A percentile compares a stretch with the other conserved stretches of the same genome.
Conservation (phyloP, 495 filamentous ascomycete genomes). For the Podospora pseudocomata region DNA sequence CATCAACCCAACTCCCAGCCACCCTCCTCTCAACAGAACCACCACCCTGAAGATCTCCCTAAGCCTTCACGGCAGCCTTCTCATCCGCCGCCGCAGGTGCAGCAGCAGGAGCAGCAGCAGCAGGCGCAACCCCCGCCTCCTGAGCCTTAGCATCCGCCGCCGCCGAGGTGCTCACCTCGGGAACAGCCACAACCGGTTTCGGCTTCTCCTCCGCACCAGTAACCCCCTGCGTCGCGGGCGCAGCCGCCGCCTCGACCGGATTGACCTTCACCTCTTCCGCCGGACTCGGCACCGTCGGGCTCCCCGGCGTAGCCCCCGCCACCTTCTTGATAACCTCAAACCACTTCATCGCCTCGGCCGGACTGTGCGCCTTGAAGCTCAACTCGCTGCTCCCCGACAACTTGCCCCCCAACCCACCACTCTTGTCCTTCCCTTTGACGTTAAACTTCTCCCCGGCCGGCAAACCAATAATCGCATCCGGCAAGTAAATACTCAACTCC, state of each 20-base stretch:
- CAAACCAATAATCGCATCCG: slow-evolving; percentile 78
- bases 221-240: not conserved
- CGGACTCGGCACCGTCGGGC: slow-evolving; percentile 21
- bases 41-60: not conserved
- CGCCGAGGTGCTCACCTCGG: slow-evolving; percentile 6
- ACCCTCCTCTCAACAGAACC: not conserved
- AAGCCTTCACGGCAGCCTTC: slow-evolving; percentile 18
- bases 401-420: slow-evolving; percentile 49
- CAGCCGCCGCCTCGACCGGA: slow-evolving; percentile 6
- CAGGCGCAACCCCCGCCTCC: slow-evolving; percentile 31
- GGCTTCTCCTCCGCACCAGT: slow-evolving; percentile 17
- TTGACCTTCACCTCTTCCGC: slow-evolving; percentile 3
- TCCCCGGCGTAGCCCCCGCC: slow-evolving; percentile 34
- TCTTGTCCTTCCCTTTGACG: slow-evolving; percentile 86
- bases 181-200: slow-evolving; percentile 17
- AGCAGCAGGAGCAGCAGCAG: slow-evolving; percentile 7
- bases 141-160: slow-evolving; percentile 29
- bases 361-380: slow-evolving; percentile 63
- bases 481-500: slow-evolving; percentile 85
- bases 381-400: slow-evolving; percentile 51
- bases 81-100: slow-evolving; percentile 18
- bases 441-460: slow-evolving; percentile 80
- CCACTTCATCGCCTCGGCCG: slow-evolving; percentile 77
- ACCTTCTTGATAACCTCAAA: slow-evolving; percentile 61
- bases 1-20: not conserved